Evolutionary conservation across 345 rosid species (phyloP), one percentile per base, ranked within the genome.

Genomic region (Acer saccharum): DNA sequence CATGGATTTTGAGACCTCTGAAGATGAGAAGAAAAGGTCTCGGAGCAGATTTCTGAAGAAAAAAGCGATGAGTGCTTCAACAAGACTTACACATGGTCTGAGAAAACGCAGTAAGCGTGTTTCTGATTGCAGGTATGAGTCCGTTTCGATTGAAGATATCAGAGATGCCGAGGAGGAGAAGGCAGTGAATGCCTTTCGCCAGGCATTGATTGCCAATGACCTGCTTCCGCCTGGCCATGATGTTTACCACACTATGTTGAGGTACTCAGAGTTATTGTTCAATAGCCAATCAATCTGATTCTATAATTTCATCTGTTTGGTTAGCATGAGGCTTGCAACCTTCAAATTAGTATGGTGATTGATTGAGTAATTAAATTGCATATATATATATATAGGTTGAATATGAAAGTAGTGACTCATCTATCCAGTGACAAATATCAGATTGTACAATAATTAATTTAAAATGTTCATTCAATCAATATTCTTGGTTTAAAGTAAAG

Each of bases 241-340:
- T 76, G 97, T 93, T 87, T 95, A 93, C 81, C 97, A 95, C 81
- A 95, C 97, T 27, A 87, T 95, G 85, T 82, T 95, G 88, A 93
- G 99, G 99, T 92, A 61, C 73, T 10, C 29, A 32, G 48, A 23
- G 12, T 66, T 3, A 12, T 68, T 66, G 23, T 58, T 29, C 23
- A 10, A 10, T 54, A 11, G 35, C 23, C 10, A 0, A 11, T 67
- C 29, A 48, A 14, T 18, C 35, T 20, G 21, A 73, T 27, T 73
- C 14, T 48, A 13, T 20, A 7, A 60, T 11, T 50, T 27, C 43
- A 21, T 6, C 39, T 13, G 20, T 41, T 58, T 60, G 55, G 55
- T 60, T 52, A 13, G 11, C 14, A 14, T 27, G 63, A 48, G 29
- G n/a, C 76, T 16, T 11, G 16, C 14, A 9, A 17, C 48, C 18